Evolutionary conservation across 2,329 filamentous ascomycete genomes (phyloP).

Genomic region (Pseudopyrenochaeta lycopersici): DNA sequence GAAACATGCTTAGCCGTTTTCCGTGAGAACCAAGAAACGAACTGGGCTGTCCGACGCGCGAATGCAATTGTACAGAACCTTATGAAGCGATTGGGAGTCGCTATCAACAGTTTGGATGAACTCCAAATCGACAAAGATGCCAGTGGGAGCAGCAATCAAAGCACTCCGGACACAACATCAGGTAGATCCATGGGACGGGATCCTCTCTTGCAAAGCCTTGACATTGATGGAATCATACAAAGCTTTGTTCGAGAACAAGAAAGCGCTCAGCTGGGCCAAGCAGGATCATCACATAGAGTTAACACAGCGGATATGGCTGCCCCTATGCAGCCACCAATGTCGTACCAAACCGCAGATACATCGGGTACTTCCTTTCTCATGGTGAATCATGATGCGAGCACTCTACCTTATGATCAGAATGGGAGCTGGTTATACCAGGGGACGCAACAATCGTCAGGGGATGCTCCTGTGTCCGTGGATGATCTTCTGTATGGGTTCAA

Average conservation of each 20-base stretch:
- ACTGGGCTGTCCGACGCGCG: slow-evolving; percentile 59
- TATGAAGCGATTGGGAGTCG: slow-evolving; percentile 55
- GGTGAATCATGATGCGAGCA: slow-evolving; percentile 1
- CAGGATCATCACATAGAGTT: slow-evolving; percentile 7
- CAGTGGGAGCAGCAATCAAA: slow-evolving; percentile 4
- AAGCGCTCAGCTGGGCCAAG: slow-evolving; percentile 16
- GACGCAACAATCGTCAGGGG: slow-evolving; percentile 20
- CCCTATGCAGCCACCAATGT: slow-evolving; percentile 12
- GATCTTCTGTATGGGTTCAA: slow-evolving; percentile 39
- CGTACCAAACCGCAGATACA: slow-evolving; percentile 4
- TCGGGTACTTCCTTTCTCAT: not conserved
- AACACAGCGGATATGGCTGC: slow-evolving; percentile 1
- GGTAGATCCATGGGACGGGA: slow-evolving; percentile 20
- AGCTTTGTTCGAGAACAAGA: slow-evolving; percentile 51
- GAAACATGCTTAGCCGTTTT: slow-evolving; percentile 59
- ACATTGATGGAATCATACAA: slow-evolving; percentile 55
- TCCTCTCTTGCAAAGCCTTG: slow-evolving; percentile 43
- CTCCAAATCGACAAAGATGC: slow-evolving; percentile 24
- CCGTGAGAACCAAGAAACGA: slow-evolving; percentile 60
- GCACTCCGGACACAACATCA: slow-evolving; percentile 11
- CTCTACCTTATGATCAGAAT: slow-evolving; percentile 17
- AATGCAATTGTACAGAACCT: slow-evolving; percentile 56
- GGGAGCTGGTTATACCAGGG: slow-evolving; percentile 16
- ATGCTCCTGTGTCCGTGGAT: slow-evolving; percentile 27
- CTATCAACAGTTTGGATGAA: slow-evolving; percentile 20